Base-by-base conservation (phyloP, 2,329 filamentous ascomycete genomes). In the Trichophyton benhamiae region DNA sequence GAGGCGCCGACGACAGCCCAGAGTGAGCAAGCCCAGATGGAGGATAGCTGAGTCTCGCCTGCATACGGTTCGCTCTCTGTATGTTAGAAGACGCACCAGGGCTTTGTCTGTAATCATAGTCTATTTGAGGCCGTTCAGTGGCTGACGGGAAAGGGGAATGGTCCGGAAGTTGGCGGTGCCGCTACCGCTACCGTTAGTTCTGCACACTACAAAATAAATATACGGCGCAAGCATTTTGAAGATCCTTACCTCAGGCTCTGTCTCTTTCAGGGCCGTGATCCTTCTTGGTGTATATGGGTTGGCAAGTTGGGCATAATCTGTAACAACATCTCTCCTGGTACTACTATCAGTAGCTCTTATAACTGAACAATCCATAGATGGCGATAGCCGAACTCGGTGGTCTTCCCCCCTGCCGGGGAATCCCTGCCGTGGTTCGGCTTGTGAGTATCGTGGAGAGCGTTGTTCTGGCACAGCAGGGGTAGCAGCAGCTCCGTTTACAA, bases 81-180 rank as follows among this genome's bases (percentile, higher is more conserved):
- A 42, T 8, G n/a, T 36, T 33, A 58, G 57, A 42, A 25, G 8
- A 38, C 5, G 15, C 17, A 38, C 9, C 9, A n/a, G 57, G 33
- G 20, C 57, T 58, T 20, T 42, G 41, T 6, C 38, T 13, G 25
- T 44, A 58, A 42, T 25, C 38, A 58, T 58, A 42, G 15, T 5
- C 25, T 9, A 20, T 57, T 49, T 62, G 57, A 20, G 64, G 66
- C 64, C 67, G 66, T 48, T 68, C 65, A 59, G 68, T 64, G 20
- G 67, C 61, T 49, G 63, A 61, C 27, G 65, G 65, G 59, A 67
- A 66, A 58, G 68, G 61, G 17, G 66, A 61, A 60, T 66, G 66
- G 38, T 67, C 62, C 1, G 52, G 6, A 27, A 27, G 25, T 7
- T 17, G 25, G 15, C 33, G 30, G 17, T 55, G 27, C n/a, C 52